Conservation (phyloP, 2,329 filamentous ascomycete species). For the Exophiala calicioides region DNA sequence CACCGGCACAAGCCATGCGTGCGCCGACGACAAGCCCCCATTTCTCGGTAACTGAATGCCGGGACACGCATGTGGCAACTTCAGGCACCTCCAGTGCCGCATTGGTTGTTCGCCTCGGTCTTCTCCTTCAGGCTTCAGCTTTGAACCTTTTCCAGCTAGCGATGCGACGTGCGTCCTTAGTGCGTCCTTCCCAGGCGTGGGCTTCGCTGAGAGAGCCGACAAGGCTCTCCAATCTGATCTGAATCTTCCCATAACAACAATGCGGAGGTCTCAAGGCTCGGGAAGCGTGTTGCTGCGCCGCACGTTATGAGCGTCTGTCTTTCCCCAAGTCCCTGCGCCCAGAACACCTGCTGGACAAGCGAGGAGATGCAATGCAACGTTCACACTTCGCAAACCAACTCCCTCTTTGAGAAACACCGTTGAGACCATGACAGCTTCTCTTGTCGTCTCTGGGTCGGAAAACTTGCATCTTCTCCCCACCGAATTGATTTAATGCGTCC, state of each 20-base stretch:
- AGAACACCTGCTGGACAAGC: constrained; percentile 9
- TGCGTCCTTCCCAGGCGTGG: constrained; percentile 1
- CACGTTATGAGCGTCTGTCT: constrained; percentile 2
- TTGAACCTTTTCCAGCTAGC: constrained; percentile 17
- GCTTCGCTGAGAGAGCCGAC: too few relatives aligned
- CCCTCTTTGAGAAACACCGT: constrained; percentile 10
- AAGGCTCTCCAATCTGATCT: constrained; percentile 17
- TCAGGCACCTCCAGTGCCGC: constrained; percentile 3
- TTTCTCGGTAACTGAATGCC: too few relatives aligned
- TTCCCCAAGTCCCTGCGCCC: constrained; percentile 2
- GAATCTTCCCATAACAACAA: not conserved
- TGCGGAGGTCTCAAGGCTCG: constrained; percentile 6
- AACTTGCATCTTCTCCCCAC: not conserved
- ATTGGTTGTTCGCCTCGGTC: too few relatives aligned
- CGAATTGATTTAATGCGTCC: too few relatives aligned
- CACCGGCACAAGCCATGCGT: too few relatives aligned
- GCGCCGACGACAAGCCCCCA: too few relatives aligned
- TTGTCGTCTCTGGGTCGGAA: constrained; percentile 2
- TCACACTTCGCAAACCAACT: not conserved
- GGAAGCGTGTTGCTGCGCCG: constrained; percentile 6
- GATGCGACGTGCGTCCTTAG: constrained; percentile 20
- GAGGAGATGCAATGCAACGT: constrained; percentile 16
- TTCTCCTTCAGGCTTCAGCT: too few relatives aligned
- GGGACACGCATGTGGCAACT: constrained; percentile 11
- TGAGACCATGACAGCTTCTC: constrained; percentile 9